Evolutionary conservation across 192 early-diverging fungal genomes (phyloP).

Genomic region (Rhizophagus clarus): DNA sequence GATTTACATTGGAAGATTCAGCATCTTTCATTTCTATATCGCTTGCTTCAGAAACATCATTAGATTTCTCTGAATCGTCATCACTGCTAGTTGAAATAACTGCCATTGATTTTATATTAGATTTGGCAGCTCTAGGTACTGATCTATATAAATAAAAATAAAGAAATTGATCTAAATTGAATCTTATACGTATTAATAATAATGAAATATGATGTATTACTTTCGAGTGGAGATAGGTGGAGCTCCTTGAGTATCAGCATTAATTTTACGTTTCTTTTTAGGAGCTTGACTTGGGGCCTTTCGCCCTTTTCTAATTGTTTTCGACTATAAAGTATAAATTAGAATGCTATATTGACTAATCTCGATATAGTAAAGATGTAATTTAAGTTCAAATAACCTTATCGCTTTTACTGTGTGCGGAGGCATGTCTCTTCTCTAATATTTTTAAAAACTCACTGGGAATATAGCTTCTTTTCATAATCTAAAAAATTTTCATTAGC

Average conservation of each 20-base stretch:
- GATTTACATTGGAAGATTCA: background rate
- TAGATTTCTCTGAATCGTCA: background rate
- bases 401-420: background rate
- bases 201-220: background rate
- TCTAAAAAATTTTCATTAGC: background rate
- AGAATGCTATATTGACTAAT: background rate
- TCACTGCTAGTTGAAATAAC: background rate
- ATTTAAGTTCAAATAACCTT: background rate
- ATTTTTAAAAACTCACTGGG: slow-evolving; percentile 25
- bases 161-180: background rate
- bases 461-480: slow-evolving; percentile 24
- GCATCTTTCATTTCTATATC: background rate
- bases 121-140: slow-evolving; percentile 15
- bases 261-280: slow-evolving; percentile 6
- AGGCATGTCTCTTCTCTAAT: slow-evolving; percentile 10
- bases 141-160: too few species aligned
- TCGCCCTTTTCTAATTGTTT: background rate
- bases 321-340: background rate
- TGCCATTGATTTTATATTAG: slow-evolving; percentile 22
- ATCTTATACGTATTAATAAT: too few species aligned
- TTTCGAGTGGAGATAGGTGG: background rate
- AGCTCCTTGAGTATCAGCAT: background rate
- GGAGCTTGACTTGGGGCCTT: background rate
- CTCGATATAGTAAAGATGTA: background rate
- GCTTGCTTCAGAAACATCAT: background rate